Base-by-base conservation (phyloP, 108 stramenopile genomes). In the Schizochytrium sp. region DNA sequence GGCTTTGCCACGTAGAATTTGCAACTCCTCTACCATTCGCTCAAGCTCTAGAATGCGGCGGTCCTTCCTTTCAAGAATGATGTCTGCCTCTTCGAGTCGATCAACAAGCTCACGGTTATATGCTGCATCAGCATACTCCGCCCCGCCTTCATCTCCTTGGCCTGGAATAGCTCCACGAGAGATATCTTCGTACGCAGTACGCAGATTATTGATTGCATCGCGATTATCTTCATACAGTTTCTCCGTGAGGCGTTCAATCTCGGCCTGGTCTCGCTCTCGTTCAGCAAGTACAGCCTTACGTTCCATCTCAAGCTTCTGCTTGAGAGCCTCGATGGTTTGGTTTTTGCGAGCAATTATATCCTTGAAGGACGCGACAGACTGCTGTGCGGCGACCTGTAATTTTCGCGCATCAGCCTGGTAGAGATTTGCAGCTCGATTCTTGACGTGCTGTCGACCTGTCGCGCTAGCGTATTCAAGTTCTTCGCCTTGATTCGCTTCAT, bases 171-270 rank as follows among this genome's bases (percentile, higher is more conserved):
- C 89, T 17, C 89, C 89, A 1, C 59, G 57, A 4, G 76, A 76
- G 45, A 89, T 41, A 2, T 44, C 45, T 57, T 58, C 69, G 58
- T 87, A 76, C 40, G 89, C 89, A 10, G 45, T 89, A 40, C 89
- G 64, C 76, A 89, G 55, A 73, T 89, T 89, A 44, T n/a, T 40
- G 57, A 89, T 89, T 4, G 89, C 89, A 59, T 60, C 60, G 60
- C 46, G 56, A 55, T 89, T 89, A 17, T 89, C 89, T 12, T 57
- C 76, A 61, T 73, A 89, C 5, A 89, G 56, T 7, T 87, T 89
- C 55, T 89, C 89, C 2, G 89, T 89, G 44, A 89, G 83, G 7
- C 83, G 38, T 44, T 89, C 89, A 61, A 89, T 83, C 89, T 89
- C 89, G 4, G 49, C 83, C 0, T 83, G 55, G 44, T 89, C 89